Conservation (phyloP, 345 rosid genomes). For the Ceriops decandra region DNA sequence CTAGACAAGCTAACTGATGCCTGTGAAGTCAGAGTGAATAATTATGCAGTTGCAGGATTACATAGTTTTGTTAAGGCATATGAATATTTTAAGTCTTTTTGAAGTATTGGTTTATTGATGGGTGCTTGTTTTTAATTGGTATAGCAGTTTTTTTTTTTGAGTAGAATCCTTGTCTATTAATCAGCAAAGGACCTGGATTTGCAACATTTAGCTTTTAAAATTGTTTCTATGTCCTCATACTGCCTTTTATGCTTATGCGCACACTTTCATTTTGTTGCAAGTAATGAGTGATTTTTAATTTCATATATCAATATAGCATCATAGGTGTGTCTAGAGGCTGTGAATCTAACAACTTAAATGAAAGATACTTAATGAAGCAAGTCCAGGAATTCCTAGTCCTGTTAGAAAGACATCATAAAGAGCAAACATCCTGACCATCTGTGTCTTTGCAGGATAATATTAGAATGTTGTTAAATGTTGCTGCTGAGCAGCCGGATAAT, state of each 20-base stretch:
- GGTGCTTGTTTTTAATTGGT: not conserved
- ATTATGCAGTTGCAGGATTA: too few relatives aligned
- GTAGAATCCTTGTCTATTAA: not conserved
- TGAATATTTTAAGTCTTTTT: not conserved
- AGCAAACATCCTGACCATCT: slow-evolving; percentile 21
- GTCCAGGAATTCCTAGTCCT: not conserved
- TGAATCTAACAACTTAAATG: too few relatives aligned
- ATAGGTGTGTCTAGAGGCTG: too few relatives aligned
- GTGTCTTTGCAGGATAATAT: slow-evolving; percentile 70
- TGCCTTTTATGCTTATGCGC: too few relatives aligned
- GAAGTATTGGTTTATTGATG: not conserved
- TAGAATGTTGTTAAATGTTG: slow-evolving; percentile 60
- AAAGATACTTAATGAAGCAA: not conserved
- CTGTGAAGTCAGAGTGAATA: too few relatives aligned
- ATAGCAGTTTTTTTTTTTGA: not conserved
- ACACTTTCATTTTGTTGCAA: too few relatives aligned
- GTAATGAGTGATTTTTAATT: too few relatives aligned
- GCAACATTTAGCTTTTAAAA: too few relatives aligned
- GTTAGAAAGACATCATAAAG: not conserved
- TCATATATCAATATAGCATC: too few relatives aligned
- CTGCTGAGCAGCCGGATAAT: slow-evolving; percentile 70
- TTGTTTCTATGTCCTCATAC: too few relatives aligned
- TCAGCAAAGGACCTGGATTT: not conserved
- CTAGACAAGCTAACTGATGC: too few relatives aligned
- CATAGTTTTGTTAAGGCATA: not conserved